Percentiles rank a stretch among this genome's conserved stretches.
Evolutionary conservation across 2,329 filamentous ascomycete genomes (phyloP).

Genomic region (Bipolaris cookei): DNA sequence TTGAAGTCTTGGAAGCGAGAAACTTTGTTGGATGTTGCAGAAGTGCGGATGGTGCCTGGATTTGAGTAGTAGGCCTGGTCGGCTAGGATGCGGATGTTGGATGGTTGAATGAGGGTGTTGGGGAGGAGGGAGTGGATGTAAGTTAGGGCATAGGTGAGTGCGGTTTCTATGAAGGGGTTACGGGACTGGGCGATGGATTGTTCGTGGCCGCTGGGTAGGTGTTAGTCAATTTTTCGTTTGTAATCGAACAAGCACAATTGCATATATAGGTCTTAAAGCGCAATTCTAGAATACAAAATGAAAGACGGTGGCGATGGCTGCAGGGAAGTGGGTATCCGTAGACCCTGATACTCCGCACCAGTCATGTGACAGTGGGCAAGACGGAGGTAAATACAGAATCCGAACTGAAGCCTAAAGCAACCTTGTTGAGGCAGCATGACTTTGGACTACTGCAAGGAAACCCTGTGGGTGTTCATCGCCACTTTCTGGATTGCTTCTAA

Average conservation of each 20-base stretch:
- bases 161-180: constrained; percentile 93
- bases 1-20: constrained; percentile 77
- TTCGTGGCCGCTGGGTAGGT: constrained; percentile 40
- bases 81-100: constrained; percentile 84
- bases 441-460: neutral
- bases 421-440: neutral
- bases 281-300: neutral
- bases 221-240: neutral
- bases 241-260: neutral
- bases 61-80: constrained; percentile 95
- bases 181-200: constrained; percentile 53
- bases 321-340: neutral
- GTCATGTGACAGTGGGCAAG: neutral
- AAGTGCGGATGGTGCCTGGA: constrained; percentile 27
- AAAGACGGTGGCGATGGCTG: neutral
- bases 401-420: neutral
- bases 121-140: constrained; percentile 68
- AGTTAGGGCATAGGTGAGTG: constrained; percentile 83
- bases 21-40: constrained; percentile 8
- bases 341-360: neutral
- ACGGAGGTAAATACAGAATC: neutral
- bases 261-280: neutral
- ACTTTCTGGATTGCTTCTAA: neutral
- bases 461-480: neutral
- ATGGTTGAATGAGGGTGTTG: constrained; percentile 65